Evolutionary conservation across 83 land plant genomes (phyloP).

Genomic region (Thuja plicata): DNA sequence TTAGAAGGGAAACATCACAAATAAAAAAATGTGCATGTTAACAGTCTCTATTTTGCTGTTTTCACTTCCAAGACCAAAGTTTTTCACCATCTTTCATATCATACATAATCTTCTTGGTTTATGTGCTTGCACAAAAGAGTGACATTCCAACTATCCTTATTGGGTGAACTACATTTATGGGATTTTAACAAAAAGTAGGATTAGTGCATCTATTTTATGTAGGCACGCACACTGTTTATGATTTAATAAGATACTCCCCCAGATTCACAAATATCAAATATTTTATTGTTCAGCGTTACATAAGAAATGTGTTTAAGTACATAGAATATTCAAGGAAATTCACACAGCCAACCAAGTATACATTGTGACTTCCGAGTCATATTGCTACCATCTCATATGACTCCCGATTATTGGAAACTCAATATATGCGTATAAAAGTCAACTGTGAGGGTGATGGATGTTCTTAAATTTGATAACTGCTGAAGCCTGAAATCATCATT

Average conservation of each 20-base stretch:
- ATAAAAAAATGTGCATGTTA: background rate
- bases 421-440: background rate
- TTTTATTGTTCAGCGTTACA: background rate
- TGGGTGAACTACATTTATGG: background rate
- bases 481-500: background rate
- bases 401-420: background rate
- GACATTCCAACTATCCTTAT: background rate
- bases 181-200: background rate
- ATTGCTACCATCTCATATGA: background rate
- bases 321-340: background rate
- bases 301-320: background rate
- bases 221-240: background rate
- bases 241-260: background rate
- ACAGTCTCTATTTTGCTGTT: background rate
- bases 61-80: background rate
- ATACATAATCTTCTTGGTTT: background rate
- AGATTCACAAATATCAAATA: background rate
- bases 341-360: background rate
- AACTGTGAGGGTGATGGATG: background rate
- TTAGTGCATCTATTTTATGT: background rate
- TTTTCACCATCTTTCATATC: background rate
- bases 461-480: background rate
- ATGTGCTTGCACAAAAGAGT: background rate
- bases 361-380: background rate
- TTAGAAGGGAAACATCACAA: background rate